Evolutionary conservation across 1,284 basidiomycete genomes (phyloP).

Genomic region (Melampsora americana): DNA sequence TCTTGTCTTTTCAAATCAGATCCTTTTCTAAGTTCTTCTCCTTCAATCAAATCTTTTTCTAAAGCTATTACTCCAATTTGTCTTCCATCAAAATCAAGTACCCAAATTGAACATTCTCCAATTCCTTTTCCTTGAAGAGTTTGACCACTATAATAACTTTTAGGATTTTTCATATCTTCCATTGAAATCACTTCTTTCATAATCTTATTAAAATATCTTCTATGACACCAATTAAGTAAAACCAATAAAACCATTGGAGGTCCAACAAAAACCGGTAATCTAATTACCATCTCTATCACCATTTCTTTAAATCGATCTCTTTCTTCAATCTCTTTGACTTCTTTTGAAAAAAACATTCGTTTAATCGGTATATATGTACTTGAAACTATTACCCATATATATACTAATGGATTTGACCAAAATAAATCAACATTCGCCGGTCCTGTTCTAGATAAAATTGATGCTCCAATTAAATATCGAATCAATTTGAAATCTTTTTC

Average conservation of each 20-base stretch:
- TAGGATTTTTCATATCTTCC: slow-evolving; percentile 22
- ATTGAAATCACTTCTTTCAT: neutral
- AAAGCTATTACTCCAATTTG: slow-evolving; percentile 38
- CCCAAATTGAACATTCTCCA: slow-evolving; percentile 12
- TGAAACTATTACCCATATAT: slow-evolving; percentile 29
- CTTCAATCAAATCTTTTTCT: slow-evolving; percentile 5
- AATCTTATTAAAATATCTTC: slow-evolving; percentile 11
- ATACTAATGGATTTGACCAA: slow-evolving; percentile 38
- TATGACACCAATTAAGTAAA: slow-evolving; percentile 27
- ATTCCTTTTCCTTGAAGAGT: neutral
- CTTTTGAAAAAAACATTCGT: no score
- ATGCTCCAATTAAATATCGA: slow-evolving; percentile 23
- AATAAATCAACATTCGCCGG: slow-evolving; percentile 16
- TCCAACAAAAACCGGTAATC: slow-evolving; percentile 25
- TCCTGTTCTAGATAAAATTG: slow-evolving; percentile 8
- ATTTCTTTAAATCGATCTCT: neutral
- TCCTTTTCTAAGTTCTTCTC: neutral
- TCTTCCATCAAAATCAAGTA: slow-evolving; percentile 33
- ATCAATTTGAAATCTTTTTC: slow-evolving; percentile 18
- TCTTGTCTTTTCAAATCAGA: neutral
- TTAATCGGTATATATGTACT: slow-evolving; percentile 17
- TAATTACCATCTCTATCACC: slow-evolving; percentile 5
- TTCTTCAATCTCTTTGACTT: no score
- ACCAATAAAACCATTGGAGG: slow-evolving; percentile 33
- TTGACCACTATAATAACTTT: neutral